phyloP scores from a whole-genome alignment of 495 filamentous ascomycete species.

The Penicillium coffeae region DNA sequence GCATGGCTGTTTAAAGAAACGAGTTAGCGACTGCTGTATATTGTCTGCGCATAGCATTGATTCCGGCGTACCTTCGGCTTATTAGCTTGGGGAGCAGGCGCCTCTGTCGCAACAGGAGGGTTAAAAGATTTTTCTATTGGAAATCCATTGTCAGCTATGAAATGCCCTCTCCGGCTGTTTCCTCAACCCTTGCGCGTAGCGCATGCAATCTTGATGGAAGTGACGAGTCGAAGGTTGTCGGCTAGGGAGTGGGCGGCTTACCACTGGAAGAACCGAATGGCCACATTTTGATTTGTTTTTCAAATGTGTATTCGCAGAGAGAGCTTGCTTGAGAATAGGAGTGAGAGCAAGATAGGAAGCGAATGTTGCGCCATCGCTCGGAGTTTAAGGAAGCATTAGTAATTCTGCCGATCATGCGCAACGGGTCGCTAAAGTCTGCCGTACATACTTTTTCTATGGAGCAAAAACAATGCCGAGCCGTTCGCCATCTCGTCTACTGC shows the following conservation, averaged over 20 bases:
- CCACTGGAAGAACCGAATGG: constrained; percentile 39
- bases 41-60: background rate
- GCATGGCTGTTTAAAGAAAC: constrained; percentile 63
- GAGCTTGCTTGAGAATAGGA: background rate
- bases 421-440: background rate
- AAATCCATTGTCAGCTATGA: constrained; percentile 4
- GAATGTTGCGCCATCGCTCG: background rate
- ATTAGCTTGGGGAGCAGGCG: constrained; percentile 34
- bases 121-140: constrained; percentile 16
- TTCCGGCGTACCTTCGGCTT: constrained; percentile 52
- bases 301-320: too few species aligned
- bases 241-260: constrained; percentile 17
- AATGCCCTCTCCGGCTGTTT: background rate
- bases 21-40: constrained; percentile 1
- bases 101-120: constrained; percentile 16
- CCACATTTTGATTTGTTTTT: constrained; percentile 43
- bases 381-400: background rate
- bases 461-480: background rate
- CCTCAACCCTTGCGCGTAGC: constrained; percentile 13
- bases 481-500: background rate
- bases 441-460: background rate
- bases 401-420: background rate
- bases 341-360: background rate
- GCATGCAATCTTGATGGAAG: background rate
- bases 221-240: background rate